phyloP scores from a whole-genome alignment of 176 grass and related monocot genomes.

The Neostapfia colusana region DNA sequence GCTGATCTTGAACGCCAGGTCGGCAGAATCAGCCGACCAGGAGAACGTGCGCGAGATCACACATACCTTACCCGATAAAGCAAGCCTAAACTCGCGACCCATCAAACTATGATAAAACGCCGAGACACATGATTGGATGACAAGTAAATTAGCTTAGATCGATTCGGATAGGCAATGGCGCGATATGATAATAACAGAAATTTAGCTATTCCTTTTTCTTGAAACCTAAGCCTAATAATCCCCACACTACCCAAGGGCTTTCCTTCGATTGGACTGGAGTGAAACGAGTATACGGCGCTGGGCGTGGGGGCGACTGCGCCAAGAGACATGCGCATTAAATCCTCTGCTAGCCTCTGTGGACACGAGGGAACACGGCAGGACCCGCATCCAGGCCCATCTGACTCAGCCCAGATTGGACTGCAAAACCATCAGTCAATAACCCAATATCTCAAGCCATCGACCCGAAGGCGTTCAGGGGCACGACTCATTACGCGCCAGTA shows the following conservation, averaged over 20 bases:
- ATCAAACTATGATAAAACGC: neutral
- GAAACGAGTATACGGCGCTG: neutral
- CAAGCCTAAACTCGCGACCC: neutral
- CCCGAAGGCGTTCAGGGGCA: neutral
- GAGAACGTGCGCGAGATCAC: neutral
- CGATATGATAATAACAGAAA: neutral
- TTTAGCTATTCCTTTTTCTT: neutral
- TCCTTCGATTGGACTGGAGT: slow-evolving; percentile 14
- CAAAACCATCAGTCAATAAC: slow-evolving; percentile 20
- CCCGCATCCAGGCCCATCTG: slow-evolving; percentile 42
- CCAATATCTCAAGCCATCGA: neutral
- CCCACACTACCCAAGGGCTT: neutral
- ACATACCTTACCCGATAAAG: neutral
- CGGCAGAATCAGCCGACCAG: neutral
- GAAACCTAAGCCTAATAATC: neutral
- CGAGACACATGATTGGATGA: neutral
- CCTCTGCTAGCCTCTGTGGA: slow-evolving; percentile 27
- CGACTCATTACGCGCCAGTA: neutral
- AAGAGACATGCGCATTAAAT: slow-evolving; percentile 44
- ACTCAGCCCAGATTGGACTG: slow-evolving; percentile 46
- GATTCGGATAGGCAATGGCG: neutral
- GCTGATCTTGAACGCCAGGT: neutral
- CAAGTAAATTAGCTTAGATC: too few species aligned
- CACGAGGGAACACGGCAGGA: slow-evolving; percentile 34
- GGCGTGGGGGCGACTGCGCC: neutral